Base-by-base conservation (phyloP, 257 asterid species). In the Knoxia roxburghii region DNA sequence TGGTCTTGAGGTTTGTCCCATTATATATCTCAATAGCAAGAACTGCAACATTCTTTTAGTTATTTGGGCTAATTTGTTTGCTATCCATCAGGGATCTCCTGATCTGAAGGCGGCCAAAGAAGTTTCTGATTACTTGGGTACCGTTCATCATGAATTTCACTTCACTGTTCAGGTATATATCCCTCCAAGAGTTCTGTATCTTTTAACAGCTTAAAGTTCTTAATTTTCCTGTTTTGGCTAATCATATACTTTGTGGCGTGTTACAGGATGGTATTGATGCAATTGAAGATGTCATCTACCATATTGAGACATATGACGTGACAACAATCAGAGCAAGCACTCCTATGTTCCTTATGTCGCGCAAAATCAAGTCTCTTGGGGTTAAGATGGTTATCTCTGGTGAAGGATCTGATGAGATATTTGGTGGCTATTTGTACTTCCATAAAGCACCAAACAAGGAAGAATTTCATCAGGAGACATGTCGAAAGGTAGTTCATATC, bases 331-430 rank as follows among this genome's bases (percentile, higher is more conserved):
- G 99, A 79, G 96, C 97, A 62, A 94, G 99, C 85, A 88, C 96
- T 21, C 99, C 99, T 3, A 94, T 94, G 98, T 94, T 90, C 75
- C 94, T 94, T 23, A 94, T 94, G 94, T 90, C 99, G 0, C 91
- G 99, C 26, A 94, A 94, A 83, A 94, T 94, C 61, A 94, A 94
- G 79, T 89, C 99, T 1, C 83, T 90, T 0, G 98, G 99, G 20
- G 99, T 94, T 27, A 94, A 94, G 81, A 89, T 94, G 96, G 99
- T 94, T 20, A 63, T 94, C 39, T 90, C 99, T 3, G 99, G 99
- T 37, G 99, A 94, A 82, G 98, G 98, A n/a, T 74, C 99, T n/a
- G 99, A 94, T 32, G 99, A 94, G 87, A 75, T 94, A 50, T 94
- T 94, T 60, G 99, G 99, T 15, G 99, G 99, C 18, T 94, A 94